Evolutionary conservation across 2,329 filamentous ascomycete genomes (phyloP).

Genomic region (Sordariomycetes sp.): DNA sequence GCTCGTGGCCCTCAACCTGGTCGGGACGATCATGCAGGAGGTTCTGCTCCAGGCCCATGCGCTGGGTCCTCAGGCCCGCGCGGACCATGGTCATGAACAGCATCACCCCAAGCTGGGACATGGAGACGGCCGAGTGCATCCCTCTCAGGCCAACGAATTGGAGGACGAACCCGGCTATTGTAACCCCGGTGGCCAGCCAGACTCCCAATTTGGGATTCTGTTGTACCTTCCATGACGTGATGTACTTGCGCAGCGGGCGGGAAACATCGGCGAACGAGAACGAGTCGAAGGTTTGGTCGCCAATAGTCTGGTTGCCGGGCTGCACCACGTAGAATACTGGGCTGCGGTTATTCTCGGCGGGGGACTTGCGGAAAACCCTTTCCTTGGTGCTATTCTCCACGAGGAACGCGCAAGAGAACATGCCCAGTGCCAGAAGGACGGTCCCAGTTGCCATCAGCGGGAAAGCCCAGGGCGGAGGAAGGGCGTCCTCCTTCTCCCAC

Average conservation of each 20-base stretch:
- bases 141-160: constrained; percentile 14
- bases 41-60: constrained; percentile 9
- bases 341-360: not conserved
- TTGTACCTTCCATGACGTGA: constrained; percentile 6
- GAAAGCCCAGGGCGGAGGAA: constrained; percentile 1
- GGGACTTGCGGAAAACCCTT: constrained; percentile 1
- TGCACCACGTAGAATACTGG: constrained; percentile 11
- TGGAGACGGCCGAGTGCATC: constrained; percentile 10
- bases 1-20: constrained; percentile 10
- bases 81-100: constrained; percentile 11
- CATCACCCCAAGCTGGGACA: constrained; percentile 10
- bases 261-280: constrained; percentile 8
- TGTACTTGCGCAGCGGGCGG: constrained; percentile 5
- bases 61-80: constrained; percentile 9
- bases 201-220: constrained; percentile 2
- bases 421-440: constrained; percentile 9
- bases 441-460: constrained; percentile 11
- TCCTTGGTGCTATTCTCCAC: constrained; percentile 11
- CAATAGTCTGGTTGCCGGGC: constrained; percentile 11
- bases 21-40: constrained; percentile 8
- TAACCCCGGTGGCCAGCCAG: constrained; percentile 1
- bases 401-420: constrained; percentile 12
- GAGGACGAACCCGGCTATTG: constrained; percentile 8
- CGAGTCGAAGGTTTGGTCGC: constrained; percentile 13
- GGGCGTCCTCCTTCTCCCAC: not conserved